Base-by-base conservation (phyloP, 495 filamentous ascomycete genomes). In the Massariosphaeria phaeospora region DNA sequence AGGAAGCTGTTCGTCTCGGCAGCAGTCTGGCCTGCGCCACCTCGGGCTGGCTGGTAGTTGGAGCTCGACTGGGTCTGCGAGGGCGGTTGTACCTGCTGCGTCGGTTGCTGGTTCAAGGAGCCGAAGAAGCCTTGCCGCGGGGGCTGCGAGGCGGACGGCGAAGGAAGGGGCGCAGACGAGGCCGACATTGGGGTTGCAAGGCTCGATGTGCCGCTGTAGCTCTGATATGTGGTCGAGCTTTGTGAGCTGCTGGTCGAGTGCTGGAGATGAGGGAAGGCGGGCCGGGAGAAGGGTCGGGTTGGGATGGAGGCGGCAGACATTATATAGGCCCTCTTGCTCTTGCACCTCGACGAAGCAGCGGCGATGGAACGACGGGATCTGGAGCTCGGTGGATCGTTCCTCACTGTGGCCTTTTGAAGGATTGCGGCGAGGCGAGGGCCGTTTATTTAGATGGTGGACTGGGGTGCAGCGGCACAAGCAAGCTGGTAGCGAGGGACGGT, bases 1-100 rank as follows among this genome's bases (percentile, higher is more conserved):
- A 90, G 71, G 67, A 85, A 89, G 6, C 63, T 78, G 43, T 69
- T 81, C 68, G 68, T 88, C 29, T 72, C 74, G 24, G 72, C 76
- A 7, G 73, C 74, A n/a, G 53, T 63, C 40, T 47, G 46, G 26
- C 57, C 55, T 9, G 60, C 41, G 13, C 56, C 58, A 2, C 54
- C 45, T 23, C 54, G 46, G 20, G 48, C 54, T 15, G 57, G 59
- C 25, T 46, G 48, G 46, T 55, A 58, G 7, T 55, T 29, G 30
- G 21, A 55, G 10, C n/a, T 39, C 12, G 41, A 8, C 3, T 27
- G 44, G 4, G 18, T 18, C 33, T 48, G 42, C 24, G 25, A 3
- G 3, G 3, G 17, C 13, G 57, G 54, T 42, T 51, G 58, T 29
- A 30, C 42, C 17, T 63, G 60, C 33, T 52, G 49, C 25, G 38